Evolutionary conservation across 2,329 filamentous ascomycete genomes (phyloP).

Genomic region (Ophiostoma sp.): DNA sequence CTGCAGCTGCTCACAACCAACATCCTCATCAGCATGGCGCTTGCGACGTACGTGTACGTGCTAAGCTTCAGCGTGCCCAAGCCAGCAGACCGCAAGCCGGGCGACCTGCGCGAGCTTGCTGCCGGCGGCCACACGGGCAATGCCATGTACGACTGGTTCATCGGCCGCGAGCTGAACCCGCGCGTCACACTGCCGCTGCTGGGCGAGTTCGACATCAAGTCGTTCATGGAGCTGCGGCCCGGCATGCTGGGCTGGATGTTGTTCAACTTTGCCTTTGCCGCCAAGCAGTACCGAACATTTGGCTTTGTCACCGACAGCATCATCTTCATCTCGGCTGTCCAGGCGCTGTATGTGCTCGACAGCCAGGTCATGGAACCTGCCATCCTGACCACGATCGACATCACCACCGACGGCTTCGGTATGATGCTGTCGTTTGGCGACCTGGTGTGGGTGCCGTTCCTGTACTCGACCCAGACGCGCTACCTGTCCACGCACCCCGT

Average conservation of each 20-base stretch:
- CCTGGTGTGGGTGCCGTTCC: constrained; percentile 85
- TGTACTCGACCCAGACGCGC: constrained; percentile 76
- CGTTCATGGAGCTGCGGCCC: constrained; percentile 84
- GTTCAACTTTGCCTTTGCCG: constrained; percentile 76
- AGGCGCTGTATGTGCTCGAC: constrained; percentile 79
- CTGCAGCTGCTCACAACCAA: constrained; percentile 79
- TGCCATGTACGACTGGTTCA: constrained; percentile 91
- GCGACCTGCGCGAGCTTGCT: constrained; percentile 73
- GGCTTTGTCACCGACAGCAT: constrained; percentile 84
- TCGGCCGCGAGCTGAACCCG: constrained; percentile 91
- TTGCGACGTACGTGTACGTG: constrained; percentile 76
- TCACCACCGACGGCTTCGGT: constrained; percentile 88
- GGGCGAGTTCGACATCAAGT: constrained; percentile 84
- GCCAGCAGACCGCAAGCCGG: constrained; percentile 45
- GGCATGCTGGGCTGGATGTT: constrained; percentile 87
- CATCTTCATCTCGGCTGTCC: constrained; percentile 68
- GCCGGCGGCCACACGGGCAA: constrained; percentile 78
- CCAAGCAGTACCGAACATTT: constrained; percentile 80
- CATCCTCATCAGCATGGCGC: constrained; percentile 65
- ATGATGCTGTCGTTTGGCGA: constrained; percentile 95
- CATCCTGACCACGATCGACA: constrained; percentile 89
- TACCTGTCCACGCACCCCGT: constrained; percentile 81
- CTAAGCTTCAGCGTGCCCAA: constrained; percentile 67
- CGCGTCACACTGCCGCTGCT: constrained; percentile 72
- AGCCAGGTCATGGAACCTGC: constrained; percentile 81